Base-by-base conservation (phyloP, 2,329 filamentous ascomycete genomes). In the Apiospora hydei region DNA sequence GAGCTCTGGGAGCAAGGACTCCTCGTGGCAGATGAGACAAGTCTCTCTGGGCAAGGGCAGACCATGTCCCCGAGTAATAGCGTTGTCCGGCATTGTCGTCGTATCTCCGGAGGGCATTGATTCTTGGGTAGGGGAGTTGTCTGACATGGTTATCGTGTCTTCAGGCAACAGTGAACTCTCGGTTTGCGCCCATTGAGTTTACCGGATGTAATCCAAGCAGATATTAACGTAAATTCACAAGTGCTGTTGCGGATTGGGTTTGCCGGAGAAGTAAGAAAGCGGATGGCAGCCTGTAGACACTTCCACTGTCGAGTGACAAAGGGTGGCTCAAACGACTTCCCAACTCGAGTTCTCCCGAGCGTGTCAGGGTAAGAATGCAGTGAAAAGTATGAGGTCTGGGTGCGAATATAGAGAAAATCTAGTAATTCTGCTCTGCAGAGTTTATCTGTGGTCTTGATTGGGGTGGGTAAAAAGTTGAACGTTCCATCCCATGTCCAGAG, bases 21-120 rank as follows among this genome's bases (percentile, higher is more conserved):
- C 66, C 7, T 68, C n/a, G 24, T 68, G 66, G 43, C 66, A 68
- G 43, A 68, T 68, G 66, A 68, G 18, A 47, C 66, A 68, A 16
- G 18, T 41, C 34, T 64, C 57, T 64, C 18, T 64, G 34, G 7
- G 57, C 8, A 18, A 14, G 16, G 53, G 16, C 11, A 16, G 21
- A 34, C 21, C 10, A 8, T n/a, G 7, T 6, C 3, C 21, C 6
- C 21, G 53, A 18, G 16, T 13, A 21, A 16, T 3, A 34, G 30
- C 8, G 57, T 41, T 41, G 34, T 24, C 30, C 38, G 30, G 3
- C 57, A 64, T 64, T 14, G 57, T 41, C 7, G 34, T 41, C n/a
- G 34, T n/a, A 18, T 64, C 57, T 41, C n/a, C 18, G n/a, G 34
- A 4, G 1, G n/a, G 4, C 21, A 38, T 14, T 57, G 53, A 18